A percentile compares a stretch with the other conserved stretches of the same genome.
phyloP scores from a whole-genome alignment of 768 basidiomycete species.

The Mycena belliarum region DNA sequence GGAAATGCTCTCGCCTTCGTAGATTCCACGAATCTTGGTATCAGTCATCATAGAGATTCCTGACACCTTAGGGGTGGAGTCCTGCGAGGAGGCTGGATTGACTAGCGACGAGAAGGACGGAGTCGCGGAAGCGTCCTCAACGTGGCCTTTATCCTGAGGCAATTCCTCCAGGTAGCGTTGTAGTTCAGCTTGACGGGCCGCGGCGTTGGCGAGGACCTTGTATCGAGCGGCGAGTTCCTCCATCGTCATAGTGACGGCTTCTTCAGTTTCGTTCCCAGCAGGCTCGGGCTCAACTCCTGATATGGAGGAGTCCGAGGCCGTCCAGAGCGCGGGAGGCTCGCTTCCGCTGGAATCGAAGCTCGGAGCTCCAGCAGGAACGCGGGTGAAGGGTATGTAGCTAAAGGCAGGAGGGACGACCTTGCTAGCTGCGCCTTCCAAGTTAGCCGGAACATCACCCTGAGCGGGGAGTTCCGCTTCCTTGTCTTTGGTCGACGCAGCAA shows the following conservation, averaged over 20 bases:
- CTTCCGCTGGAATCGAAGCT: not conserved
- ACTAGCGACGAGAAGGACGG: not conserved
- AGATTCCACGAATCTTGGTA: too few species aligned
- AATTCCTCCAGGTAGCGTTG: too few species aligned
- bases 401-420: too few species aligned
- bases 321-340: not conserved
- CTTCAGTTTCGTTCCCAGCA: not conserved
- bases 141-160: not conserved
- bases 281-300: not conserved
- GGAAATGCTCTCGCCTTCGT: not conserved
- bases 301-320: not conserved
- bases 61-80: not conserved
- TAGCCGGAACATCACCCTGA: not conserved
- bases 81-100: not conserved
- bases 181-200: too few species aligned
- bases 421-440: too few species aligned
- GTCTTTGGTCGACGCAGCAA: too few species aligned
- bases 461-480: too few species aligned
- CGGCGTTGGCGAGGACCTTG: not conserved
- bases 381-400: too few species aligned
- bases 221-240: not conserved
- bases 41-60: too few species aligned
- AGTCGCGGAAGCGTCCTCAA: not conserved
- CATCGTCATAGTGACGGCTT: not conserved
- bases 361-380: not conserved